phyloP scores from a whole-genome alignment of 2,329 filamentous ascomycete genomes.

The Sphaerulina musiva region DNA sequence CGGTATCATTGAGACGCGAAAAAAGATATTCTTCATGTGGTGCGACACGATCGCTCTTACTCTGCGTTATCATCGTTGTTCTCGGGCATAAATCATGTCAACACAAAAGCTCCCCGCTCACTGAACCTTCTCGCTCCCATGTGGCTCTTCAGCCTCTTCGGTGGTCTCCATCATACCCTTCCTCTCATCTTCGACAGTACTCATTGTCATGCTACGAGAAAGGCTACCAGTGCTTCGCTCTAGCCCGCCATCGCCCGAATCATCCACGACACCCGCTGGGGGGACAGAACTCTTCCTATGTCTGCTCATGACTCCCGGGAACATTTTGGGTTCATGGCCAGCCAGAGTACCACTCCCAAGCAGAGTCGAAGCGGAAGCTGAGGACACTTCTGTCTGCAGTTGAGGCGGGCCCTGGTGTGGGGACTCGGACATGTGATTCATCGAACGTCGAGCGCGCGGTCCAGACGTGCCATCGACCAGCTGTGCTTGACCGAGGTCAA shows the following conservation, averaged over 20 bases:
- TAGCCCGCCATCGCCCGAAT: slow-evolving; percentile 15
- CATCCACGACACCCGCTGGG: slow-evolving; percentile 8
- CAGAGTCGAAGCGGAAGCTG: slow-evolving; percentile 20
- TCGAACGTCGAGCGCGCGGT: neutral
- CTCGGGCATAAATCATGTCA: too few species aligned
- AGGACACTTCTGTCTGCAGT: slow-evolving; percentile 3
- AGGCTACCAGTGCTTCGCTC: slow-evolving; percentile 20
- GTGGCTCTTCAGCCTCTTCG: slow-evolving; percentile 17
- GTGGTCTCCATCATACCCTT: slow-evolving; percentile 17
- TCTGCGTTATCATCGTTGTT: too few species aligned
- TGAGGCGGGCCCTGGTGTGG: slow-evolving; percentile 10
- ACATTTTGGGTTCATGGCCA: slow-evolving; percentile 60
- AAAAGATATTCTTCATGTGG: too few species aligned
- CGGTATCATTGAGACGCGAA: too few species aligned
- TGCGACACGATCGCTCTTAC: too few species aligned
- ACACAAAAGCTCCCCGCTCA: neutral
- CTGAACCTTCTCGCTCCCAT: slow-evolving; percentile 9
- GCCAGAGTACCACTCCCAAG: slow-evolving; percentile 41
- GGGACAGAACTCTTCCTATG: slow-evolving; percentile 30
- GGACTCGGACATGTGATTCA: slow-evolving; percentile 12
- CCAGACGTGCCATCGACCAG: slow-evolving; percentile 21
- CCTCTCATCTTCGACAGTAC: slow-evolving; percentile 12
- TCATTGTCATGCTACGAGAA: slow-evolving; percentile 10
- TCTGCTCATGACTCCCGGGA: slow-evolving; percentile 60
- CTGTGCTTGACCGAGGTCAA: slow-evolving; percentile 28